Evolutionary conservation across 495 filamentous ascomycete species (phyloP), one percentile per base, ranked within the genome.

Genomic region (Penicillium turbatum): DNA sequence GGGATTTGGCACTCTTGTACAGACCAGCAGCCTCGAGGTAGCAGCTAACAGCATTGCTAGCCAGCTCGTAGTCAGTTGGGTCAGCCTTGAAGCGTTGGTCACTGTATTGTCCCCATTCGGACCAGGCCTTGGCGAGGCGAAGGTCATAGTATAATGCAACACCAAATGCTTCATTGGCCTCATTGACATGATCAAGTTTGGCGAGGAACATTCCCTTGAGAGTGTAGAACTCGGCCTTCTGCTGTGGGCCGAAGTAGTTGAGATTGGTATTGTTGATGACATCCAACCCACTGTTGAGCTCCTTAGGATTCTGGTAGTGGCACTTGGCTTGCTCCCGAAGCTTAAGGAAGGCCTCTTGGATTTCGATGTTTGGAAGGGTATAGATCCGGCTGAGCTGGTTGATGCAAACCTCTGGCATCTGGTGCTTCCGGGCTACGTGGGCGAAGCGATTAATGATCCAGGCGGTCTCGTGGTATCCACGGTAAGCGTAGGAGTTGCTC

Each of bases 381-480:
- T 99, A 99, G 61, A 99, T 99, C 45, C 91, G 89, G 63, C 90
- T 95, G 11, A 99, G 82, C 65, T 99, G 95, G 56, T 81, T 88
- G 67, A 97, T 96, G 76, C 95, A 99, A 46, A 97, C 93, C 41
- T 97, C 95, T 1, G 91, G 89, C 59, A 99, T 84, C 59, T 90
- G 90, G 66, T 99, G 95, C 74, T 97, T 97, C 27, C 95, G 83
- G 43, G 95, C 93, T 34, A 99, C 95, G 63, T 97, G 93, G 3
- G 95, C 95, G 63, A 99, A 99, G 16, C 95, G 81, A 67, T 99
- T 99, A 72, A 99, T 99, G 55, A 97, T 99, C 95, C 95, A 99
- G 3, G 95, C 95, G 2, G 93, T 99, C 67, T 99, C 95, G 61
- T 99, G 95, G 61, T 95, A 97, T 43, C 95, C 95, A 39, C 95